Conservation (phyloP, 164 flowering plant genomes). For the Houttuynia cordata region DNA sequence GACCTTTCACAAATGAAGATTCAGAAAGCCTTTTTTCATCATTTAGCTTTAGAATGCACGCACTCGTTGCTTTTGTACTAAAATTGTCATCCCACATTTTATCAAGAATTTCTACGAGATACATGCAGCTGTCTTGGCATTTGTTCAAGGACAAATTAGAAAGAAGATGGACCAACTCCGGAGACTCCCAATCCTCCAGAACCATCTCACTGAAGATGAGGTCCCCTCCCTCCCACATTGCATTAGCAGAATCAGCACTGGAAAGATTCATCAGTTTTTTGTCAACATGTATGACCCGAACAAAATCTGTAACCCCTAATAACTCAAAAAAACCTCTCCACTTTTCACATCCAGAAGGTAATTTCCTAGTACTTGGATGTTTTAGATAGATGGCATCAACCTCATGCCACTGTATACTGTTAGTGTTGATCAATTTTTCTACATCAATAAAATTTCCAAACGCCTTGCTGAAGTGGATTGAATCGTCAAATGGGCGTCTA, state of each 20-base stretch:
- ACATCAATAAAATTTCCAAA: slow-evolving; percentile 56
- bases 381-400: slow-evolving; percentile 53
- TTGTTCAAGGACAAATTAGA: slow-evolving; percentile 31
- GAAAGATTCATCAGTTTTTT: slow-evolving; percentile 32
- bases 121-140: slow-evolving; percentile 30
- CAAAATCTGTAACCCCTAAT: slow-evolving; percentile 81
- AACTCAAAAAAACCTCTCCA: slow-evolving; percentile 75
- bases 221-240: slow-evolving; percentile 13
- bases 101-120: slow-evolving; percentile 71
- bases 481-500: slow-evolving; percentile 38
- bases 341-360: slow-evolving; percentile 28
- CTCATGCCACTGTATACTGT: slow-evolving; percentile 57
- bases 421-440: slow-evolving; percentile 27
- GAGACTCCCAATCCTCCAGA: slow-evolving; percentile 79
- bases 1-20: slow-evolving; percentile 45
- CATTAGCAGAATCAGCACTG: slow-evolving; percentile 10
- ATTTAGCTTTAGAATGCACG: slow-evolving; percentile 19
- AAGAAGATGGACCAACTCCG: slow-evolving; percentile 45
- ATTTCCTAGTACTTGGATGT: slow-evolving; percentile 31
- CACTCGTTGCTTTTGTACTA: slow-evolving; percentile 40
- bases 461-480: slow-evolving; percentile 67
- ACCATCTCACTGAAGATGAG: slow-evolving; percentile 19
- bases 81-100: slow-evolving; percentile 62
- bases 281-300: slow-evolving; percentile 43
- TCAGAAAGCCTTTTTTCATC: slow-evolving; percentile 25